Percentiles rank a stretch among this genome's conserved stretches.
Conservation (phyloP, 106 monocot genomes). For the Allium fistulosum region DNA sequence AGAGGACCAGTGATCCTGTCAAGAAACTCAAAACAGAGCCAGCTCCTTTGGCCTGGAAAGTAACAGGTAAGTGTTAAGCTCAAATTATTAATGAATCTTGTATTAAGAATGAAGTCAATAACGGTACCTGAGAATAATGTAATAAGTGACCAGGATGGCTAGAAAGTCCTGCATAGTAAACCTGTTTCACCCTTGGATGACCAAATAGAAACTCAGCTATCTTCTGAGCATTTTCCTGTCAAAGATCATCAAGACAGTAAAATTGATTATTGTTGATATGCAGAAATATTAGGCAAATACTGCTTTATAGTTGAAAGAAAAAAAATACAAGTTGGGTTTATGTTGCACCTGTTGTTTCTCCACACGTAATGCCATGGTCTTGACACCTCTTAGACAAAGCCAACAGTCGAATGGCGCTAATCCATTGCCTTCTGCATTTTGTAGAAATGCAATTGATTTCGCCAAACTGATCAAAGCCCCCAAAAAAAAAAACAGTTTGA, state of each 20-base stretch:
- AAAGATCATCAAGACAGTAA: background rate
- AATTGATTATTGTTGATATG: too few species aligned
- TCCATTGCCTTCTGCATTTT: conserved; percentile 96
- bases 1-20: conserved; percentile 83
- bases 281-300: too few species aligned
- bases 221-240: conserved; percentile 84
- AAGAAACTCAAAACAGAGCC: conserved; percentile 93
- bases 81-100: background rate
- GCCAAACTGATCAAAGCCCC: conserved; percentile 47
- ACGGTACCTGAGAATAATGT: conserved; percentile 86
- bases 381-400: conserved; percentile 92
- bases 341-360: conserved; percentile 87
- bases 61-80: background rate
- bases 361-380: conserved; percentile 92
- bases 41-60: conserved; percentile 88
- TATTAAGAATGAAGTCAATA: background rate
- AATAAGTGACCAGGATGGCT: conserved; percentile 55
- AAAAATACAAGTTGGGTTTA: background rate
- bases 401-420: conserved; percentile 98
- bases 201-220: conserved; percentile 88
- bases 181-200: conserved; percentile 89
- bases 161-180: conserved; percentile 94
- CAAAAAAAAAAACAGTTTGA: too few species aligned
- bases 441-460: conserved; percentile 80
- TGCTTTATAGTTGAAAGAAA: background rate